phyloP scores from a whole-genome alignment of 805 yeast species.

The Suhomyces sp. region DNA sequence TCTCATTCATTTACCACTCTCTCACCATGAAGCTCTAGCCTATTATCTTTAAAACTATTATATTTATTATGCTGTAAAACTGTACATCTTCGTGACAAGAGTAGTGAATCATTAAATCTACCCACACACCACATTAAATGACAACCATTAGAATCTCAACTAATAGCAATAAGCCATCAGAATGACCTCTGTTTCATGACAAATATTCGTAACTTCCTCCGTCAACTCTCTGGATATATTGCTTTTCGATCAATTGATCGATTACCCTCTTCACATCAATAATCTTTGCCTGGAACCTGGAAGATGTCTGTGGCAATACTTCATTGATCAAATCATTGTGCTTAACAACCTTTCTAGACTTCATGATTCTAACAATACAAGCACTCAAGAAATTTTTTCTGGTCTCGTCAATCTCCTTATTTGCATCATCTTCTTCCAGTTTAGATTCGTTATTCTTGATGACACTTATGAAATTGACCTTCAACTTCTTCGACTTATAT shows the following conservation, averaged over 20 bases:
- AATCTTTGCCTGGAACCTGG: constrained; percentile 81
- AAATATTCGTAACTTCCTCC: constrained; percentile 77
- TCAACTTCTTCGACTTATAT: constrained; percentile 79
- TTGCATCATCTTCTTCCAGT: constrained; percentile 71
- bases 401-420: constrained; percentile 80
- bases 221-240: constrained; percentile 75
- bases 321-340: constrained; percentile 84
- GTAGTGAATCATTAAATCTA: too few relatives aligned
- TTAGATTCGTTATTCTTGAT: constrained; percentile 56
- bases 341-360: constrained; percentile 76
- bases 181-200: constrained; percentile 58
- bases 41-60: too few relatives aligned
- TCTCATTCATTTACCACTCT: too few relatives aligned
- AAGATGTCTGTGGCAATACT: constrained; percentile 79
- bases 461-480: constrained; percentile 72
- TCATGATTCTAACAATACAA: constrained; percentile 94
- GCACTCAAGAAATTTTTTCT: constrained; percentile 86
- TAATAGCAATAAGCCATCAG: too few relatives aligned
- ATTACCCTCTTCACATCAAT: constrained; percentile 86
- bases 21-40: too few relatives aligned
- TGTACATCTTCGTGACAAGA: too few relatives aligned
- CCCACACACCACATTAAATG: too few relatives aligned
- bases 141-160: too few relatives aligned
- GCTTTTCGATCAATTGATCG: constrained; percentile 80
- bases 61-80: too few relatives aligned